These are phyloP conservation scores for Wallacemonas sp. DNA, from an alignment of 208 protist genomes.

Conservation along the genomic window DNA sequence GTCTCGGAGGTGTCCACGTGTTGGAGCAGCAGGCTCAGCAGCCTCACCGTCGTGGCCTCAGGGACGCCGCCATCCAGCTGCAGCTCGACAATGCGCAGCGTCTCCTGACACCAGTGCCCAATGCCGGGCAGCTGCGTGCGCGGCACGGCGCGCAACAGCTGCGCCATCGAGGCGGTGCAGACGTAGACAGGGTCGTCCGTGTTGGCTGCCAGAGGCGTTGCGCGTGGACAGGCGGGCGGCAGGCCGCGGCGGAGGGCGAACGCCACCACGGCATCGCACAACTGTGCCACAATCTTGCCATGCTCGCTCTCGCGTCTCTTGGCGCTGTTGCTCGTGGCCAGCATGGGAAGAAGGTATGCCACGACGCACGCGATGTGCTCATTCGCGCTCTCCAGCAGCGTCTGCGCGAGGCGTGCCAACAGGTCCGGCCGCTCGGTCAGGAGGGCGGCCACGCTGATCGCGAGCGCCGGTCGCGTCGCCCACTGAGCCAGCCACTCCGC, in stretches of 20 bases:
- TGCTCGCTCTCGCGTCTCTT: not conserved
- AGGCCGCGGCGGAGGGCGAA: not conserved
- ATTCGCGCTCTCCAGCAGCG: constrained; percentile 6
- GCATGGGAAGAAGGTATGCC: constrained; percentile 24
- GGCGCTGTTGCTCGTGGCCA: not conserved
- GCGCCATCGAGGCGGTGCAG: not conserved
- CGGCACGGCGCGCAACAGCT: not conserved
- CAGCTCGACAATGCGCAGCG: constrained; percentile 5
- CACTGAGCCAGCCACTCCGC: constrained; percentile 49
- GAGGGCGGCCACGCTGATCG: constrained; percentile 21
- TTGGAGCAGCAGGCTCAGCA: not conserved
- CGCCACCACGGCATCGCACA: constrained; percentile 31
- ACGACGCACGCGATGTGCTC: constrained; percentile 21
- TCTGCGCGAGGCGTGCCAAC: not conserved
- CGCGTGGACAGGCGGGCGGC: no score
- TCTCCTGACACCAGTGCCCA: constrained; percentile 1
- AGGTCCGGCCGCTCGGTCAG: constrained; percentile 11
- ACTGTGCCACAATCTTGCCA: constrained; percentile 9
- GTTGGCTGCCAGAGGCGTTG: no score
- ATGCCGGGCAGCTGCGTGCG: not conserved
- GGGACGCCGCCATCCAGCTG: constrained; percentile 1
- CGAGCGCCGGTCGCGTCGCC: constrained; percentile 35
- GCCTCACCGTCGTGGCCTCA: not conserved
- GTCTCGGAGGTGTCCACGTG: not conserved
- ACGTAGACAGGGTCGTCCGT: not conserved